These are phyloP conservation scores for Hamigera avellanea DNA, from an alignment of 495 filamentous ascomycete species.

Conservation along the genomic window DNA sequence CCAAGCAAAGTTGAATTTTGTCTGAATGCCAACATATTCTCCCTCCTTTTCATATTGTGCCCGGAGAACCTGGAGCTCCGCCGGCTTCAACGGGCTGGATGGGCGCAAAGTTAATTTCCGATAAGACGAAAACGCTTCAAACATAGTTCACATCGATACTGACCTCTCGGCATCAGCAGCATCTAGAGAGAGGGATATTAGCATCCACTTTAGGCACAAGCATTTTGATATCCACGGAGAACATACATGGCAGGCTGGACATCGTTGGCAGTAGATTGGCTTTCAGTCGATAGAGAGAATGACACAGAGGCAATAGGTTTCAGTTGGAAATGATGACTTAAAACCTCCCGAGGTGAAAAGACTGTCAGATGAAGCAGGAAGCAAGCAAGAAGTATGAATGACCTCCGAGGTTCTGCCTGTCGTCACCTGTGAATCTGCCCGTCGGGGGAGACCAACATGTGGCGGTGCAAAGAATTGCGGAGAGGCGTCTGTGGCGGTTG, in stretches of 20 bases:
- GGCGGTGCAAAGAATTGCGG: slow-evolving; percentile 32
- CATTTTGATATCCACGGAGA: slow-evolving; percentile 7
- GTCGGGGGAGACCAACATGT: slow-evolving; percentile 23
- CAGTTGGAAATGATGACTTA: not conserved
- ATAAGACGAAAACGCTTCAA: too few relatives aligned
- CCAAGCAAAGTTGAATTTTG: slow-evolving; percentile 99
- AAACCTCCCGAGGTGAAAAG: not conserved
- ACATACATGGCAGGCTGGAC: slow-evolving; percentile 62
- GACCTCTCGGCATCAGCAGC: slow-evolving; percentile 96
- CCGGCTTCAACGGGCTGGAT: slow-evolving; percentile 68
- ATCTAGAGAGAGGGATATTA: slow-evolving; percentile 44
- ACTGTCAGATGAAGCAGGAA: not conserved
- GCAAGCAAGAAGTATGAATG: not conserved
- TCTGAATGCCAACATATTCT: slow-evolving; percentile 90
- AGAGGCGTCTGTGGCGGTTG: too few relatives aligned
- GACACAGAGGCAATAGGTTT: too few relatives aligned
- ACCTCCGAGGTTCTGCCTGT: not conserved
- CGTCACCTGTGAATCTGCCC: slow-evolving; percentile 18
- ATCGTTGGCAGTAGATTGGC: slow-evolving; percentile 37
- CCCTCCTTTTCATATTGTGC: slow-evolving; percentile 94
- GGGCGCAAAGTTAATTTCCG: not conserved
- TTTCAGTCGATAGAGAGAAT: too few relatives aligned
- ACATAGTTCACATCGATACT: too few relatives aligned
- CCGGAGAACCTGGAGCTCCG: slow-evolving; percentile 82
- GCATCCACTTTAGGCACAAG: slow-evolving; percentile 1